Evolutionary conservation across 139 green algal genomes (phyloP), one percentile per base, ranked within the genome.

Genomic region (Desmodesmus armatus): DNA sequence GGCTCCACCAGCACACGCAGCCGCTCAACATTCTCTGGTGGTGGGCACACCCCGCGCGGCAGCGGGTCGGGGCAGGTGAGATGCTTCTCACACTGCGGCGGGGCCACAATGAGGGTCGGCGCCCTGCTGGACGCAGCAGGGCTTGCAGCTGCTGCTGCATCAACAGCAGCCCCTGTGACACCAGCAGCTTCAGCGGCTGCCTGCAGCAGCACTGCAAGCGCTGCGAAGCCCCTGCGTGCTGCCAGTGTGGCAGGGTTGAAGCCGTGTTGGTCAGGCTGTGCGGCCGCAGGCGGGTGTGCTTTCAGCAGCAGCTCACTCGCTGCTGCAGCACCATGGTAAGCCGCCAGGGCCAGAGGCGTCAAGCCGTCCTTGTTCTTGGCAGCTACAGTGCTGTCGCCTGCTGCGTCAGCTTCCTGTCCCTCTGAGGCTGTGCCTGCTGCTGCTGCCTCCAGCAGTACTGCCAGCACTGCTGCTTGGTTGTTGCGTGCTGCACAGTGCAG

Each of bases 1-100:
- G 29, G 60, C 13, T 60, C 37, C 3, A 88, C 84, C 17, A 98
- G 91, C 60, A 96, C 93, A 4, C 84, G 69, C 27, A 98, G 86
- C 6, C 96, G 92, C n/a, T 93, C 84, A 29, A 94, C 86, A 80
- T 98, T 98, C 82, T 98, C 96, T 2, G 96, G 96, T 2, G 96
- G 96, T 49, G 87, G 78, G 2, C 78, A 39, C 4, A 27, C 82
- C 0, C 80, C 82, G 13, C 94, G 80, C 29, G 60, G 19, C 13
- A 92, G 82, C 0, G 92, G 93, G 63, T 94, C 83, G 3, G 92
- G 91, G 31, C 85, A 88, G 5, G 95, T 98, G 44, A 80, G 88
- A 87, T 98, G 95, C 40, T 87, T 35, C 3, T 88, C 63, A 87
- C 95, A 97, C 74, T 94, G 90, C 0, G 85, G 77, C 13, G 95